Percentiles rank a stretch among this genome's conserved stretches.
phyloP scores from a whole-genome alignment of 345 rosid genomes.

The Rhizophora mangle region DNA sequence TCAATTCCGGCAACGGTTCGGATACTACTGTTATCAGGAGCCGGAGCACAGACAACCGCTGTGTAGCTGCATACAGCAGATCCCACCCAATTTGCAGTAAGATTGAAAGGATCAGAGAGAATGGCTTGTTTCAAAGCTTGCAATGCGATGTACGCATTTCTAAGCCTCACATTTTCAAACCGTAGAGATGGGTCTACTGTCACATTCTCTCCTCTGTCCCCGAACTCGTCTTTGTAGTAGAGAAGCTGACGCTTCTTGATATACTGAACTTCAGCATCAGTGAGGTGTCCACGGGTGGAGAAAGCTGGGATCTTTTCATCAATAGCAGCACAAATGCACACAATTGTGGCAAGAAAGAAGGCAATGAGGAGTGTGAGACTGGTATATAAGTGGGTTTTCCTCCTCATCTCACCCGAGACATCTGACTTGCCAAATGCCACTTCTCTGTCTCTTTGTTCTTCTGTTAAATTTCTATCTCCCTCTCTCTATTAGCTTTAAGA shows the following conservation, averaged over 20 bases:
- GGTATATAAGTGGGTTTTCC: slow-evolving; percentile 30
- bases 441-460: not conserved
- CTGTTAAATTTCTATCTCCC: not conserved
- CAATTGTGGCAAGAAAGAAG: slow-evolving; percentile 7
- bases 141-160: slow-evolving; percentile 69
- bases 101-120: slow-evolving; percentile 70
- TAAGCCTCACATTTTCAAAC: slow-evolving; percentile 57
- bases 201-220: slow-evolving; percentile 77
- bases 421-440: slow-evolving; percentile 40
- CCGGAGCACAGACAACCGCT: slow-evolving; percentile 58
- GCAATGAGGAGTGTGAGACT: slow-evolving; percentile 23
- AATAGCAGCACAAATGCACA: slow-evolving; percentile 19
- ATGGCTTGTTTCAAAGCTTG: slow-evolving; percentile 90
- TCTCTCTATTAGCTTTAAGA: not conserved
- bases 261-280: slow-evolving; percentile 51
- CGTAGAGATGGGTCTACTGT: slow-evolving; percentile 65
- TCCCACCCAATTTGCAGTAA: slow-evolving; percentile 64
- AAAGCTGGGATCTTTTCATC: slow-evolving; percentile 24
- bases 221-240: slow-evolving; percentile 79
- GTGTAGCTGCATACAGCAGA: slow-evolving; percentile 60
- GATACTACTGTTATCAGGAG: slow-evolving; percentile 53
- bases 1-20: slow-evolving; percentile 82
- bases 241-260: slow-evolving; percentile 85
- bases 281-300: slow-evolving; percentile 51
- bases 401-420: slow-evolving; percentile 86